Evolutionary conservation across 768 basidiomycete genomes (phyloP).

Genomic region (Lactarius tabidus): DNA sequence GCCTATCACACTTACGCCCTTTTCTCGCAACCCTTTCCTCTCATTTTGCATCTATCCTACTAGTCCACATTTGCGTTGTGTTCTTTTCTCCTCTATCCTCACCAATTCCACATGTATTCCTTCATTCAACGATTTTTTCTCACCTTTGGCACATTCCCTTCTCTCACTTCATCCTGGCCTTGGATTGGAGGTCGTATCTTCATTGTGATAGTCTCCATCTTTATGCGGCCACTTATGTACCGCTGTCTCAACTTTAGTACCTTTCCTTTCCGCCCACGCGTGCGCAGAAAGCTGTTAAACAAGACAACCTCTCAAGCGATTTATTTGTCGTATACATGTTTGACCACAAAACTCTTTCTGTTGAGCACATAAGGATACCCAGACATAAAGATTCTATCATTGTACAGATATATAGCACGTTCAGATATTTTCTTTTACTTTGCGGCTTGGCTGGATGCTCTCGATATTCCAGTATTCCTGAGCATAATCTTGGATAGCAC

Average conservation of each 20-base stretch:
- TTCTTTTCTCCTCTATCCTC: neutral
- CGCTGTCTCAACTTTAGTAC: neutral
- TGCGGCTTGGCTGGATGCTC: slow-evolving; percentile 29
- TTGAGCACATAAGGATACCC: neutral
- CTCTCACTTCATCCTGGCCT: neutral
- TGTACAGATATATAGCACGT: slow-evolving; percentile 9
- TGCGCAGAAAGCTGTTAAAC: neutral
- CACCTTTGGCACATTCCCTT: neutral
- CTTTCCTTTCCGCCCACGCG: neutral
- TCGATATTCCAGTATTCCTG: slow-evolving; percentile 85
- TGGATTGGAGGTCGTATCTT: neutral
- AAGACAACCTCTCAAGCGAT: neutral
- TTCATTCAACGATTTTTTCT: neutral
- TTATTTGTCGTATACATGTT: slow-evolving; percentile 2
- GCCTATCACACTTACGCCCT: neutral
- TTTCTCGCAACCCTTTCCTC: neutral
- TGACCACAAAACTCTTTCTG: neutral
- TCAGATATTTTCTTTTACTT: slow-evolving; percentile 11
- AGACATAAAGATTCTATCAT: slow-evolving; percentile 6
- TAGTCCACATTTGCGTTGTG: neutral
- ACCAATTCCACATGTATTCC: neutral
- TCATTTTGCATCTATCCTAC: neutral
- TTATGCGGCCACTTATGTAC: neutral
- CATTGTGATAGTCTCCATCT: no score
- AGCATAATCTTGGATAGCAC: slow-evolving; percentile 89